Base-by-base conservation (phyloP, 2,329 filamentous ascomycete species). In the Diaporthe nobilis region DNA sequence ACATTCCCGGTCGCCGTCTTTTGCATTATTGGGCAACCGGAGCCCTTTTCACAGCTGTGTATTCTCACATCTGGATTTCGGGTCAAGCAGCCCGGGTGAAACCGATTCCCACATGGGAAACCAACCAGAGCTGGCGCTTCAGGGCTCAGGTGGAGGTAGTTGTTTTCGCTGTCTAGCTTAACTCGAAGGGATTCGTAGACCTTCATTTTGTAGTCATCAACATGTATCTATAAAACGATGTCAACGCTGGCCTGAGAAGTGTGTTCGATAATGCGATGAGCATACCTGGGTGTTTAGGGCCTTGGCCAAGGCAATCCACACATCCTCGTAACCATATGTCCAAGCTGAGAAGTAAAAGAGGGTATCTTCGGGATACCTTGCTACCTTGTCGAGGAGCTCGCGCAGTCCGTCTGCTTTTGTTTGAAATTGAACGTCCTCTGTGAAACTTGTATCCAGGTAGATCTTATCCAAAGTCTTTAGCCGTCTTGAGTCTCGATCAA, bases 371-470 rank as follows among this genome's bases (percentile, higher is more conserved):
- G 95, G 93, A 82, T 96, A 98, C 34, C 85, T 81, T 0, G 85
- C 83, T 0, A 98, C 88, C 78, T 95, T 93, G 6, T 86, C 84
- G 1, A 98, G 80, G 0, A 98, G 88, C 80, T 98, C 94, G 1
- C 85, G 85, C 15, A 98, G 86, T 0, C 96, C 96, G 71, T 96
- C 91, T 0, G 93, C 92, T 81, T 98, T 93, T 0, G 89, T 87
- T 28, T 89, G 88, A 37, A 92, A 90, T 0, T 79, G 78, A 0
- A 87, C 77, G 28, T 88, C 80, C 0, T 86, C 82, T 1, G 85
- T 83, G 73, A 96, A 95, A 0, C 95, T 98, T 0, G 95, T 98
- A 81, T 98, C 96, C 0, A 98, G 90, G 79, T 98, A 98, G 4
- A 98, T 90, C 67, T 90, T 95, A 81, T 98, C 94, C 1, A 98